Conservation (phyloP, 148 eudicot species). For the Arctostaphylos glauca region DNA sequence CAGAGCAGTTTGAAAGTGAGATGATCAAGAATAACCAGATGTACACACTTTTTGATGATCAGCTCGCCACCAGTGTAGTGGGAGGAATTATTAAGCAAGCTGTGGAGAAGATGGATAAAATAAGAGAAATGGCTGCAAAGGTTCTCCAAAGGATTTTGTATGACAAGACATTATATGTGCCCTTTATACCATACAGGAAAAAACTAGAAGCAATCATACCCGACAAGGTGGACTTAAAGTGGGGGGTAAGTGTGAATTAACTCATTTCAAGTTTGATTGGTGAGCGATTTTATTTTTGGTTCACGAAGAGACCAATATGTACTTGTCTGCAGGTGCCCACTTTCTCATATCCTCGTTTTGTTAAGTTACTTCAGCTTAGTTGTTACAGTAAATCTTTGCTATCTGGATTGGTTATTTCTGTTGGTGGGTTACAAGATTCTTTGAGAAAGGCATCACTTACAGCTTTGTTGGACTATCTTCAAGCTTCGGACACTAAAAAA, state of each 20-base stretch:
- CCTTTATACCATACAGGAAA: slow-evolving; percentile 66
- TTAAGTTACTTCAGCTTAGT: slow-evolving; percentile 64
- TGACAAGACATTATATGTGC: slow-evolving; percentile 49
- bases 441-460: slow-evolving; percentile 69
- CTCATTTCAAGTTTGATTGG: neutral
- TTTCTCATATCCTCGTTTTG: slow-evolving; percentile 69
- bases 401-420: slow-evolving; percentile 78
- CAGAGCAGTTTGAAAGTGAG: slow-evolving; percentile 26
- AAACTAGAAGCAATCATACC: slow-evolving; percentile 57
- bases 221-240: slow-evolving; percentile 44
- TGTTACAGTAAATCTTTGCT: slow-evolving; percentile 71
- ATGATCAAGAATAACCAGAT: slow-evolving; percentile 19
- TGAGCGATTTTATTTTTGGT: slow-evolving; percentile 7
- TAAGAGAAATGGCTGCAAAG: slow-evolving; percentile 84
- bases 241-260: slow-evolving; percentile 69
- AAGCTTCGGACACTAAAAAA: slow-evolving; percentile 30
- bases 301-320: neutral
- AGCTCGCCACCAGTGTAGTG: slow-evolving; percentile 61
- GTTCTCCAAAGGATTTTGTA: slow-evolving; percentile 74
- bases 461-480: slow-evolving; percentile 80
- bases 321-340: slow-evolving; percentile 68
- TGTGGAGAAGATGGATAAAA: slow-evolving; percentile 92
- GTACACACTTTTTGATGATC: slow-evolving; percentile 50
- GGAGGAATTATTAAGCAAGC: slow-evolving; percentile 79
- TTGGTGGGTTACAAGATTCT: slow-evolving; percentile 93